Evolutionary conservation across 306 rosid genomes (phyloP), one percentile per base, ranked within the genome.

Genomic region (Vigna nakashimae): DNA sequence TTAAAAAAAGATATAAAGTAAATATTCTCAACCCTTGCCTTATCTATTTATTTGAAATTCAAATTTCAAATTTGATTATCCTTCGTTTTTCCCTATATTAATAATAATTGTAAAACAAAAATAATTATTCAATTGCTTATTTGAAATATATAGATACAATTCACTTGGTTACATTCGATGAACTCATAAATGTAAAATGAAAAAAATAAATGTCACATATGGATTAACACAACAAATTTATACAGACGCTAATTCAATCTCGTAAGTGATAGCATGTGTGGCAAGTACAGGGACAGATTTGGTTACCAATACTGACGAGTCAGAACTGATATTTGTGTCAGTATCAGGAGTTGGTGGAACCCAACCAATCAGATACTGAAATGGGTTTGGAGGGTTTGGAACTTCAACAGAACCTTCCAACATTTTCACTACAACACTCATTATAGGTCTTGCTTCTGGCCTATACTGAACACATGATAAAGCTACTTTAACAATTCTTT

Each of bases 351-450:
- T 7, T 0, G 46, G 13, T 4, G n/a, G 17, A 57, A 5, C 30
- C 42, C 57, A 50, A 59, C 22, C 15, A 49, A 68, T 65, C 62
- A 64, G 4, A 69, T 83, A 56, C 56, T 59, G 69, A 40, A 80
- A 85, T 9, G 86, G 87, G 42, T 82, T 65, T 16, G 56, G 22
- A 18, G 86, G 89, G 18, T 64, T 48, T 34, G 82, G 81, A 77
- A 85, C 58, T 34, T 83, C 86, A 9, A 67, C 11, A 17, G 56
- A 71, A 65, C 91, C 88, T 76, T 88, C 89, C 76, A 86, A 80
- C 85, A 83, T 76, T 69, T 83, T 83, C 76, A 79, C 89, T 43
- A 82, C 83, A 38, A 24, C 57, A 69, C 85, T 73, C 83, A 83
- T 86, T 22, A 56, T 2, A 24, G 89, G 87, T 9, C 87, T 84